Base-by-base conservation (phyloP, 1,284 basidiomycete species). In the Trichosporon inkin region DNA sequence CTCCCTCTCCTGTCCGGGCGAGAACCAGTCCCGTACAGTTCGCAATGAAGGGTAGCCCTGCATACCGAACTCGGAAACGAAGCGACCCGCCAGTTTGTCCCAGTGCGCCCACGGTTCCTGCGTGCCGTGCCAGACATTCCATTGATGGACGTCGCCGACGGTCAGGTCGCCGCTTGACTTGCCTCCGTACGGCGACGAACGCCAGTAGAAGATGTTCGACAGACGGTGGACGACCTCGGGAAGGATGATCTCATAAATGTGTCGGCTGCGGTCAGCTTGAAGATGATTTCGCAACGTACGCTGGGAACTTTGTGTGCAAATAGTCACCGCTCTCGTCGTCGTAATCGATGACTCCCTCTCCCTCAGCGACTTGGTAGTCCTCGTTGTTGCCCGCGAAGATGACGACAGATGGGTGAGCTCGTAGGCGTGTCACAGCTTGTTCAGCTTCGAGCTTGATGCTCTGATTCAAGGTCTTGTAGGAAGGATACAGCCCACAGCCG, bases 371-470 rank as follows among this genome's bases (percentile, higher is more conserved):
- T 84, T 74, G 73, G 57, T 81, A 80, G 60, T 80, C 79, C 80
- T 94, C 92, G 72, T 93, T 94, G 76, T 94, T 94, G 47, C 92
- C 91, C 36, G 90, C 90, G 69, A 90, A 88, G 64, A 95, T 89
- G 49, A 92, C 90, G 28, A 95, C 79, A 62, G 77, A 80, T 10
- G 82, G 80, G 61, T 83, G 82, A 39, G 78, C 67, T 10, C 80
- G 69, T n/a, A 82, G 71, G 13, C 79, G 72, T 40, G 67, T 73
- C 24, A 83, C 81, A 17, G 77, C 80, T 55, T 79, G 77, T 61
- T 80, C 79, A 1, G 79, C 81, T 65, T 81, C 81, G n/a, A 40
- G 52, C 61, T 75, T 72, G 60, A 83, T 77, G 58, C 72, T 80
- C 14, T 66, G 73, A 55, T 81, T 71, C 41, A 82, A 74, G 1